phyloP scores from a whole-genome alignment of 2,329 filamentous ascomycete genomes.

The Coniochaeta pulveracea region DNA sequence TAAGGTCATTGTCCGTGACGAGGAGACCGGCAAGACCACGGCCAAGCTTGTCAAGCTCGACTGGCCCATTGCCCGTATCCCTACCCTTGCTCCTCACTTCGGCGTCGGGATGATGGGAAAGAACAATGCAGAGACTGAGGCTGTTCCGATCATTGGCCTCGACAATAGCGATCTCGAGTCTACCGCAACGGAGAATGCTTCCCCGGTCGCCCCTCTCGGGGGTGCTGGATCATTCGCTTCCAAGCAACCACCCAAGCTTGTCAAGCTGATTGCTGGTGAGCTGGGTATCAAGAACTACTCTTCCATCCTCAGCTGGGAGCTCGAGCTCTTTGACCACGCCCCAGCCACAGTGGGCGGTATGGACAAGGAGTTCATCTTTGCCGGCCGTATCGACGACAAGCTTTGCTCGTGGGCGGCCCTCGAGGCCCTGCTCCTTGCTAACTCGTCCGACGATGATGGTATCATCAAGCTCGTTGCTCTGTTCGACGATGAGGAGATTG shows the following conservation, averaged over 20 bases:
- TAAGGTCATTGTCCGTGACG: slow-evolving; percentile 71
- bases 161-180: slow-evolving; percentile 53
- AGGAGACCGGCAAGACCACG: slow-evolving; percentile 60
- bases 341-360: slow-evolving; percentile 75
- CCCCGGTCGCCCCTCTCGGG: slow-evolving; percentile 39
- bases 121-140: slow-evolving; percentile 81
- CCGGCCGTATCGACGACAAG: slow-evolving; percentile 93
- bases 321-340: slow-evolving; percentile 88
- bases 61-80: slow-evolving; percentile 89
- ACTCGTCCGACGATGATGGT: slow-evolving; percentile 44
- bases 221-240: slow-evolving; percentile 60
- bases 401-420: slow-evolving; percentile 91
- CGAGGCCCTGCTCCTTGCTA: slow-evolving; percentile 65
- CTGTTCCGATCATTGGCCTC: slow-evolving; percentile 86
- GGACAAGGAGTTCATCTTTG: slow-evolving; percentile 89
- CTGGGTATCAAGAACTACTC: slow-evolving; percentile 63
- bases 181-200: slow-evolving; percentile 15
- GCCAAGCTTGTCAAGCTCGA: slow-evolving; percentile 79
- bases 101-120: slow-evolving; percentile 59
- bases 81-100: slow-evolving; percentile 89
- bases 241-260: slow-evolving; percentile 76
- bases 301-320: slow-evolving; percentile 87
- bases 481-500: slow-evolving; percentile 96
- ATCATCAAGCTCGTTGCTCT: slow-evolving; percentile 84
- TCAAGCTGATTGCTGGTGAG: slow-evolving; percentile 69